A percentile compares a stretch with the other conserved stretches of the same genome.
phyloP scores from a whole-genome alignment of 306 rosid genomes.

The Malus sieversii region DNA sequence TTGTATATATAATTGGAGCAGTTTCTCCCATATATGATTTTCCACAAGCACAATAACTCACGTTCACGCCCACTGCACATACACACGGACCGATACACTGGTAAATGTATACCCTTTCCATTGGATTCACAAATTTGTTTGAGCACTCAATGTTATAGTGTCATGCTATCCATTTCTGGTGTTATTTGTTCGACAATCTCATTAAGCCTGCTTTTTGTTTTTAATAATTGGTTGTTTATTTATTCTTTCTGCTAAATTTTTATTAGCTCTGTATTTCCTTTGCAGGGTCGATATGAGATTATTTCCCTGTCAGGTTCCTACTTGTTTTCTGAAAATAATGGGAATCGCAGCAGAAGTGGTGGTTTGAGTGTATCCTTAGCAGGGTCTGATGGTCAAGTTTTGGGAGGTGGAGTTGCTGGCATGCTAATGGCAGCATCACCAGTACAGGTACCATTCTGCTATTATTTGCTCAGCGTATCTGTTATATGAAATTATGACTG shows the following conservation, averaged over 20 bases:
- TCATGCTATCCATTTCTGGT: not conserved
- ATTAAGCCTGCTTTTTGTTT: not conserved
- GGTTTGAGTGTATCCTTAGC: conserved; percentile 49
- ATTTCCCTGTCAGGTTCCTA: conserved; percentile 55
- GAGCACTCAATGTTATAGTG: not conserved
- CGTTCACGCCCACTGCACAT: not conserved
- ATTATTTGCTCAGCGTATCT: conserved; percentile 1
- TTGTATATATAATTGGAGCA: not conserved
- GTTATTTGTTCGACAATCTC: not conserved
- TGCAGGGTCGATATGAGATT: conserved; percentile 73
- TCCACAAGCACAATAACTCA: not conserved
- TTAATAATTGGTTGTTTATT: not conserved
- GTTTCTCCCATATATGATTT: not conserved
- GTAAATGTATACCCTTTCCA: not conserved
- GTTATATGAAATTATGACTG: not conserved
- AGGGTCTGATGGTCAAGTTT: conserved; percentile 52
- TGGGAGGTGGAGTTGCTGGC: conserved; percentile 77
- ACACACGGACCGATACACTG: not conserved
- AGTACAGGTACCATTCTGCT: conserved; percentile 55
- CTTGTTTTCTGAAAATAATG: conserved; percentile 35
- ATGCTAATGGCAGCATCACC: conserved; percentile 56
- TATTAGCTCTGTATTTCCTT: not conserved
- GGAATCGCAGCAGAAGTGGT: conserved; percentile 31
- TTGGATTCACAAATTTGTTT: not conserved
- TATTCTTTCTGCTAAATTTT: not conserved